Evolutionary conservation across 768 basidiomycete species (phyloP).

Genomic region (Pisolithus tinctorius): DNA sequence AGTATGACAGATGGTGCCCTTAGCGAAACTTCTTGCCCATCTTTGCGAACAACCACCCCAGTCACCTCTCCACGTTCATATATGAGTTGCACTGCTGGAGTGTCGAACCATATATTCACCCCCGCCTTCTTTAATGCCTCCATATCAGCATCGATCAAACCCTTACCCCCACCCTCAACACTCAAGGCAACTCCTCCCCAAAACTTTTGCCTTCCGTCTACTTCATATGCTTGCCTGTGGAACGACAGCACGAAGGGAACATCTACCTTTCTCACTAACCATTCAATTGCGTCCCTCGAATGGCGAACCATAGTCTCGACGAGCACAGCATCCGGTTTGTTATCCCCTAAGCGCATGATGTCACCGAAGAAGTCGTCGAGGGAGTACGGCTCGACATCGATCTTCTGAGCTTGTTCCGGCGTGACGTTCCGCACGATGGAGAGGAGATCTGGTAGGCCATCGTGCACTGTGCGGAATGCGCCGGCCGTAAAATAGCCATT

Average conservation of each 20-base stretch:
- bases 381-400: constrained; percentile 57
- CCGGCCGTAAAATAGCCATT: constrained; percentile 73
- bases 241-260: constrained; percentile 55
- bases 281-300: constrained; percentile 50
- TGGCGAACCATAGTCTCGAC: constrained; percentile 47
- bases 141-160: constrained; percentile 52
- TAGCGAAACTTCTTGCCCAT: constrained; percentile 33
- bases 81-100: constrained; percentile 34
- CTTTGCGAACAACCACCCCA: constrained; percentile 40
- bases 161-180: constrained; percentile 62
- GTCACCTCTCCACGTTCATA: constrained; percentile 32
- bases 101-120: constrained; percentile 52
- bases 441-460: constrained; percentile 53
- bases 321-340: constrained; percentile 41
- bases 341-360: constrained; percentile 52
- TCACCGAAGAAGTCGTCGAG: constrained; percentile 47
- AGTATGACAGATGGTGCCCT: constrained; percentile 44
- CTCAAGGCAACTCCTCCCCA: constrained; percentile 66
- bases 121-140: constrained; percentile 41
- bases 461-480: constrained; percentile 57
- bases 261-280: constrained; percentile 46
- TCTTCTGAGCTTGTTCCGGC: constrained; percentile 34
- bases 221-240: constrained; percentile 62
- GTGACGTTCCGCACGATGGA: constrained; percentile 45
- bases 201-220: constrained; percentile 55